phyloP scores from a whole-genome alignment of 768 basidiomycete species.

The Postia placenta region DNA sequence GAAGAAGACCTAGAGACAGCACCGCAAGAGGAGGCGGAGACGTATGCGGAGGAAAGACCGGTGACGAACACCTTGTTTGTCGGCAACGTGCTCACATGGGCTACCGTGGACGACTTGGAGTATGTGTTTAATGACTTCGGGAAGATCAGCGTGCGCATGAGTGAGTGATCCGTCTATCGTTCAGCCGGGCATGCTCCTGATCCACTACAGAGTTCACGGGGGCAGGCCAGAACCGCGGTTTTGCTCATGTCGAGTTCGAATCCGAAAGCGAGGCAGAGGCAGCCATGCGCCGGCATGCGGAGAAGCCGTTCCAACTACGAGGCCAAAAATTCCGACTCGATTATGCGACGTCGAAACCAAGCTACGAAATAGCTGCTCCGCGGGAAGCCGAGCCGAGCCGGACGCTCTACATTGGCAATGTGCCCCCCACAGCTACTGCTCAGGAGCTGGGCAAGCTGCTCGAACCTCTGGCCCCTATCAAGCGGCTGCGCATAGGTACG shows the following conservation, averaged over 20 bases:
- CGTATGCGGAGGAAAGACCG: background rate
- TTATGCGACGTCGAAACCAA: background rate
- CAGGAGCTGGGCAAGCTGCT: background rate
- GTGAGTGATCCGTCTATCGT: background rate
- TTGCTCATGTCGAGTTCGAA: background rate
- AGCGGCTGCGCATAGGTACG: background rate
- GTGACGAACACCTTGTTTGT: background rate
- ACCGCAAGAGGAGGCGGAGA: background rate
- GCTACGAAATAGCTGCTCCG: too few species aligned
- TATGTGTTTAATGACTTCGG: background rate
- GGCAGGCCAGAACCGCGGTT: background rate
- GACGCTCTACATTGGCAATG: background rate
- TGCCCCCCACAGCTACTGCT: background rate
- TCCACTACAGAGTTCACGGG: background rate
- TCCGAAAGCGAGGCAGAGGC: background rate
- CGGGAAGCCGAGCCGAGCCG: background rate
- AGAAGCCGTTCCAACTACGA: background rate
- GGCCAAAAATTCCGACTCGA: background rate
- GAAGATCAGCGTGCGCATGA: background rate
- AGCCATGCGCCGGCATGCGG: background rate
- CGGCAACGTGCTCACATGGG: background rate
- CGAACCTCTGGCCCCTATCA: background rate
- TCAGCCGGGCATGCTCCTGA: background rate
- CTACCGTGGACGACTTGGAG: background rate
- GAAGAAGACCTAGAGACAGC: background rate